phyloP scores from a whole-genome alignment of 2,329 filamentous ascomycete species.

The Xylaria sp. region DNA sequence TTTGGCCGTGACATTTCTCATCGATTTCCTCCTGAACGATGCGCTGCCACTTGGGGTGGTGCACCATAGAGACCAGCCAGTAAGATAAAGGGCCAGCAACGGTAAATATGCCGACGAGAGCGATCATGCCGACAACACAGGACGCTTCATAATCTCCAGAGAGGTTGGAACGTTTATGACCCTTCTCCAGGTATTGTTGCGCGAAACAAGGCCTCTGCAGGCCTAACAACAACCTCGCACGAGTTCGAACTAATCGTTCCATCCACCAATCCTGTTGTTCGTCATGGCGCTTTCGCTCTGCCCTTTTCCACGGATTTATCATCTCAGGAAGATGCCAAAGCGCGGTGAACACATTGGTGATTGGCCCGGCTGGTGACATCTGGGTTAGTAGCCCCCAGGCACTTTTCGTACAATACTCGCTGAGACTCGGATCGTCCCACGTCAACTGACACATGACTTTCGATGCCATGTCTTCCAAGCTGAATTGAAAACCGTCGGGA shows the following conservation, averaged over 20 bases:
- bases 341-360: conserved; percentile 67
- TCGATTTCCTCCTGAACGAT: conserved; percentile 59
- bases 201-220: conserved; percentile 56
- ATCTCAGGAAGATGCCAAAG: conserved; percentile 62
- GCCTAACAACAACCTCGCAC: conserved; percentile 55
- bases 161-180: conserved; percentile 46
- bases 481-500: conserved; percentile 62
- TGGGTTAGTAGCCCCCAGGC: conserved; percentile 68
- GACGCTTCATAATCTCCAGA: conserved; percentile 50
- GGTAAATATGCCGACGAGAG: conserved; percentile 54
- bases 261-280: conserved; percentile 65
- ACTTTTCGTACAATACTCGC: conserved; percentile 60
- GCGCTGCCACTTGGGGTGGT: conserved; percentile 60
- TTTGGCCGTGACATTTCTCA: conserved; percentile 54
- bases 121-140: conserved; percentile 53
- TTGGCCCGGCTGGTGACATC: conserved; percentile 67
- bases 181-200: conserved; percentile 55
- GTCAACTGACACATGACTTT: conserved; percentile 66
- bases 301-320: conserved; percentile 65
- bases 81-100: conserved; percentile 53
- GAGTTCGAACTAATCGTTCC: conserved; percentile 55
- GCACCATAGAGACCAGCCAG: conserved; percentile 58
- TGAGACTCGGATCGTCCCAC: conserved; percentile 63
- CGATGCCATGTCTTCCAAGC: conserved; percentile 67
- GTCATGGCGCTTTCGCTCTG: conserved; percentile 64